Evolutionary conservation across 2,329 filamentous ascomycete genomes (phyloP).

Genomic region (Aspergillus sergii): DNA sequence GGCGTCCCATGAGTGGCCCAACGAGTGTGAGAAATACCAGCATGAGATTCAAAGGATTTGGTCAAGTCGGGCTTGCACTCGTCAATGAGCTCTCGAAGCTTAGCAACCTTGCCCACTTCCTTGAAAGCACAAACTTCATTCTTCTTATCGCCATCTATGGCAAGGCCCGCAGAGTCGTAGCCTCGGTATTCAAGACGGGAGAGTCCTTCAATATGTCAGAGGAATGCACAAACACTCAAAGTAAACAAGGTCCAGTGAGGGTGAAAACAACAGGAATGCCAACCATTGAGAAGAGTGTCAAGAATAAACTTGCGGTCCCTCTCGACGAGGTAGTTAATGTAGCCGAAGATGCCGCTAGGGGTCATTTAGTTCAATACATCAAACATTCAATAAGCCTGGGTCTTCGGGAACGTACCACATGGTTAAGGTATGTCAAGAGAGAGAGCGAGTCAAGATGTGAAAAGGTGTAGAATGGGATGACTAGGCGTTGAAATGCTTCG

Average conservation of each 20-base stretch:
- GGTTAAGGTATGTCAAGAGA: slow-evolving; percentile 14
- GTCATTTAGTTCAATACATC: slow-evolving; percentile 17
- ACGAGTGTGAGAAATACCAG: slow-evolving; percentile 96
- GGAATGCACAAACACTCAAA: not conserved
- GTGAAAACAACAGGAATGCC: slow-evolving; percentile 38
- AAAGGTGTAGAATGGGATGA: not conserved
- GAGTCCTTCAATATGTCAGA: slow-evolving; percentile 64
- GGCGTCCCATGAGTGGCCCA: slow-evolving; percentile 98
- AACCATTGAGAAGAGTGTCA: slow-evolving; percentile 93
- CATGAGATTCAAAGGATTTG: slow-evolving; percentile 97
- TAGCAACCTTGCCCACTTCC: slow-evolving; percentile 98
- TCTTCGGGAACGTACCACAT: slow-evolving; percentile 38
- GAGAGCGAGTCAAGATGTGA: not conserved
- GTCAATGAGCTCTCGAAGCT: slow-evolving; percentile 90
- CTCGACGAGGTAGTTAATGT: slow-evolving; percentile 99
- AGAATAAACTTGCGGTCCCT: slow-evolving; percentile 97
- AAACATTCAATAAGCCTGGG: not conserved
- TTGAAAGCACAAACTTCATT: slow-evolving; percentile 97
- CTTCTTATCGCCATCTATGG: slow-evolving; percentile 97
- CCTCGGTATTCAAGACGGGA: slow-evolving; percentile 97
- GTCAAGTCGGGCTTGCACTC: slow-evolving; percentile 79
- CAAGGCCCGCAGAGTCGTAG: slow-evolving; percentile 96
- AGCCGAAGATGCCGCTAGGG: slow-evolving; percentile 66
- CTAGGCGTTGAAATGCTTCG: not conserved
- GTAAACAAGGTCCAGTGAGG: not conserved